Base-by-base conservation (phyloP, 2,329 filamentous ascomycete species). In the Colletotrichum eleusines region DNA sequence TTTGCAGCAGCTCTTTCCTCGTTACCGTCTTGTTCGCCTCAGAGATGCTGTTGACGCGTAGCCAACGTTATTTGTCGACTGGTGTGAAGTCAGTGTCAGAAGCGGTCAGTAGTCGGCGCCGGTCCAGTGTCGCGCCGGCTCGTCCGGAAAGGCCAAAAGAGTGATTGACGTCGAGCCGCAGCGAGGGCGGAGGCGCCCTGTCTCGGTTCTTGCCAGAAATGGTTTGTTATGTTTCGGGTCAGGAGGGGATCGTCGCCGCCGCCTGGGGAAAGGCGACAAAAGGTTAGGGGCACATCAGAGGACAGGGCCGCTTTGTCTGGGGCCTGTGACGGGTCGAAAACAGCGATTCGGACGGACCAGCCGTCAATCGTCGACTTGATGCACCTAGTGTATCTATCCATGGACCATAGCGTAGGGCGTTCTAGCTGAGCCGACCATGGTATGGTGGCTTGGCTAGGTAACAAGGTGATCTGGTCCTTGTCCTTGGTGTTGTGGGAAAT, bases 211-310 rank as follows among this genome's bases (percentile, higher is more conserved):
- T 59, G 28, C 64, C 64, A 63, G 31, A 54, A 68, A 59, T 59
- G 58, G 68, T n/a, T 53, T 71, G 58, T 71, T 71, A 59, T 71
- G 68, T 71, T 71, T 71, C 68, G 64, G 59, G 23, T 71, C 58
- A 54, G 68, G 11, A 59, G 53, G 53, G 28, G 57, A 67, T 50
- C 33, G 38, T 58, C 64, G 53, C 40, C 64, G 38, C 38, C 64
- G 44, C 60, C 35, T 50, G n/a, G 44, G 46, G 42, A 12, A 54
- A 53, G 33, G 33, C 46, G 23, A 71, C 46, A 68, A 63, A 63
- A 42, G 68, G 59, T 58, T 51, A 33, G 20, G 57, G 46, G 64
- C 63, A 12, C 40, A 38, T 38, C 23, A 12, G 38, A 66, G 42
- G 42, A 5, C 23, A 33, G 28, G 50, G 26, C 26, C n/a, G 35